Evolutionary conservation across 176 grass and related monocot species (phyloP).

Genomic region (Raddia guianensis): DNA sequence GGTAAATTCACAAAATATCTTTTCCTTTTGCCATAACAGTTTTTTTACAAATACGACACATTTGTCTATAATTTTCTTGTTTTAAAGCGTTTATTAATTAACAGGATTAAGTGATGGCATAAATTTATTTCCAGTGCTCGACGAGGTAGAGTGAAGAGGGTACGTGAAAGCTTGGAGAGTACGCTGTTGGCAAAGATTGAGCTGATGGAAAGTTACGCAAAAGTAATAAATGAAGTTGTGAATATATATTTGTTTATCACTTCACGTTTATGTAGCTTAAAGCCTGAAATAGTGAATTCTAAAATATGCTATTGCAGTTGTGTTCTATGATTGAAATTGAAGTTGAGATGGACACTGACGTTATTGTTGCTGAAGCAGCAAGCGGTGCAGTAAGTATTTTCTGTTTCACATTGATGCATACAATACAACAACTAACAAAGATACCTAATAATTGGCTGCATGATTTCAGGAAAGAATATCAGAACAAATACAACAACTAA

Average conservation of each 20-base stretch:
- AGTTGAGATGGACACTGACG: slow-evolving; percentile 96
- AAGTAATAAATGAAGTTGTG: slow-evolving; percentile 54
- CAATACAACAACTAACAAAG: not conserved
- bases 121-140: slow-evolving; percentile 65
- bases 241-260: slow-evolving; percentile 24
- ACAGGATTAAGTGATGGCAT: slow-evolving; percentile 29
- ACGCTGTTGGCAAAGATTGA: slow-evolving; percentile 78
- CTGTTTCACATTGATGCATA: slow-evolving; percentile 10
- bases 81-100: slow-evolving; percentile 18
- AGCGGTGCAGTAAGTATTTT: slow-evolving; percentile 72
- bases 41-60: slow-evolving; percentile 12
- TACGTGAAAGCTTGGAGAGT: slow-evolving; percentile 81
- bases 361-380: slow-evolving; percentile 94
- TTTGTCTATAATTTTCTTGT: slow-evolving; percentile 17
- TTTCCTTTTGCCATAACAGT: not conserved
- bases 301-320: slow-evolving; percentile 52
- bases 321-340: slow-evolving; percentile 99
- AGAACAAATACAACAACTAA: slow-evolving; percentile 92
- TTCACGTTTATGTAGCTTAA: slow-evolving; percentile 6
- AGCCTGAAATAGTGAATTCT: slow-evolving; percentile 2
- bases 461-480: slow-evolving; percentile 81
- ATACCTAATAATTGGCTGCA: slow-evolving; percentile 19
- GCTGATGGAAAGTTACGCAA: slow-evolving; percentile 88
- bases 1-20: slow-evolving; percentile 52
- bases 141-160: slow-evolving; percentile 80